These are phyloP conservation scores for Dissophora ornata DNA, from an alignment of 192 early-diverging fungal genomes.

Conservation along the genomic window DNA sequence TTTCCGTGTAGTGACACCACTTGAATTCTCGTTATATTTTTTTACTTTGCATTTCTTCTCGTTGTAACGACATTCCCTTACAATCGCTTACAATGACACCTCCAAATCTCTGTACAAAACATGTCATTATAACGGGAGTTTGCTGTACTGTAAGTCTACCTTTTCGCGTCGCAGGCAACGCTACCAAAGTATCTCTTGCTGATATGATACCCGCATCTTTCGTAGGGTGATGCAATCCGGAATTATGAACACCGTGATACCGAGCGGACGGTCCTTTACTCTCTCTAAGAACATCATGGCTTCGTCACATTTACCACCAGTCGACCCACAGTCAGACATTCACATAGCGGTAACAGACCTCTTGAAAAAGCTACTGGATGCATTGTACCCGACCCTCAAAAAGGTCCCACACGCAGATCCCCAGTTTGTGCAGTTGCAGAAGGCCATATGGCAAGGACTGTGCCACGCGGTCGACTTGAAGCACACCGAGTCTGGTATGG, in stretches of 20 bases:
- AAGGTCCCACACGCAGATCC: background rate
- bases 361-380: background rate
- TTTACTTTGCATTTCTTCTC: no score
- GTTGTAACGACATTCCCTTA: no score
- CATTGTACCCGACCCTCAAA: background rate
- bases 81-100: no score
- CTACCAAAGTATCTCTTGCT: slow-evolving; percentile 7
- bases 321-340: background rate
- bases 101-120: no score
- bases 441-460: no score
- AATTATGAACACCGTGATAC: slow-evolving; percentile 10
- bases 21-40: no score
- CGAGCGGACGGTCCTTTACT: slow-evolving; percentile 1
- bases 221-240: slow-evolving; percentile 5
- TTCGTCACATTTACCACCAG: background rate
- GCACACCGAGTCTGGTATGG: no score
- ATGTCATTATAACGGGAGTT: no score
- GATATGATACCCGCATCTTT: slow-evolving; percentile 2
- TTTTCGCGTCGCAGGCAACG: background rate
- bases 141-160: slow-evolving; percentile 7
- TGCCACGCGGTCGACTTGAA: no score
- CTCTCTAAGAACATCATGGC: slow-evolving; percentile 13
- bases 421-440: slow-evolving; percentile 7
- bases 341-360: background rate
- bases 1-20: no score